Base-by-base conservation (phyloP, 164 flowering plant species). In the Magnolia sinica region DNA sequence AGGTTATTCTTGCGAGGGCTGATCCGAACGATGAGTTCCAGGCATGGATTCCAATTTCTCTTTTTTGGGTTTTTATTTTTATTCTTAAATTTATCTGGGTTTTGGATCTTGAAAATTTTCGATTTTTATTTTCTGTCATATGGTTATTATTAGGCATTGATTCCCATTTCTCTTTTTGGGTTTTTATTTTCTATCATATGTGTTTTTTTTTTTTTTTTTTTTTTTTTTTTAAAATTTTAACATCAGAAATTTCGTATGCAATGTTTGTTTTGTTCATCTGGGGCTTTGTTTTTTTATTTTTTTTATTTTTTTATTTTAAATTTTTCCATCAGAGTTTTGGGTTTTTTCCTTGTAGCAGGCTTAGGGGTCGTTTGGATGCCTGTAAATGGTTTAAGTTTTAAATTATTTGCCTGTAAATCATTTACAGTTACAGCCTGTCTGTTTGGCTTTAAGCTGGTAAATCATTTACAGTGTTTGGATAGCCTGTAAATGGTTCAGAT, bases 1-100 rank as follows among this genome's bases (percentile, higher is more conserved):
- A 84, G 29, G 91, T 88, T 31, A 52, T 89, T 76, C 89, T 90
- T 63, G 90, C 91, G 0, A 81, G 75, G 50, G 75, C 90, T 19
- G 74, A 92, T 74, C 83, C 83, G 0, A 72, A 79, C n/a, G 92
- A 92, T 72, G 79, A 64, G 18, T 72, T 23, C 58, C 96, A 91
- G 83, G 94, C 86, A 74, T 65, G 71, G 22, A 49, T 59, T 73
- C 18, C 14, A 37, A 37, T 37, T 29, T 37, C 20, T 10, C 23
- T 63, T 0, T 73, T 8, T 16, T 24, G 18, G 20, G 51, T 63
- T 72, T 51, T 19, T 3, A 22, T 29, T 29, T 18, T 14, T 24
- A 14, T 73, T 29, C 4, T 61, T 14, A 2, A 3, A 61, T 73
- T 63, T 13, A 16, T 37, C 68, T 64, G 4, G 58, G 16, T 31